Percentiles rank a stretch among this genome's conserved stretches.
Evolutionary conservation across 106 monocot species (phyloP).

Genomic region (Phalaenopsis aphrodite): DNA sequence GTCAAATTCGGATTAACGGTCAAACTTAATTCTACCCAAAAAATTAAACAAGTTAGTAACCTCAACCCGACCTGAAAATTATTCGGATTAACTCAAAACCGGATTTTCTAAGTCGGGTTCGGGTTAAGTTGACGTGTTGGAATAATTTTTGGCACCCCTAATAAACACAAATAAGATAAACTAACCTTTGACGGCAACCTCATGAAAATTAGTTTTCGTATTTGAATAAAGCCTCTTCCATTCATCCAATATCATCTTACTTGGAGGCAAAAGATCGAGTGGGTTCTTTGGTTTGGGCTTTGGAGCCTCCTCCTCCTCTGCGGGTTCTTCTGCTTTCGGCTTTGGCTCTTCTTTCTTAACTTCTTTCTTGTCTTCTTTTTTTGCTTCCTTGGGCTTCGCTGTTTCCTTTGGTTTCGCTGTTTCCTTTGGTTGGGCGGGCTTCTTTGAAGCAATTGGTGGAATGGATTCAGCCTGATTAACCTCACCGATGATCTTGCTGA

Average conservation of each 20-base stretch:
- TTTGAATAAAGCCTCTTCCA: constrained; percentile 98
- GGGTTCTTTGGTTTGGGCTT: constrained; percentile 76
- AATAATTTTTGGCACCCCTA: too few species aligned
- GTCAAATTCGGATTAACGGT: too few species aligned
- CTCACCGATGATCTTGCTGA: constrained; percentile 65
- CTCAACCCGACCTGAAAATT: too few species aligned
- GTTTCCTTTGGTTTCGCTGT: constrained; percentile 33
- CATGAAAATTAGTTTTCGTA: constrained; percentile 89
- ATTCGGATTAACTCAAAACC: too few species aligned
- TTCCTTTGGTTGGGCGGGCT: constrained; percentile 20
- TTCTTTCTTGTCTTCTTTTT: constrained; percentile 29
- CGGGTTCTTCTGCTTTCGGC: constrained; percentile 40
- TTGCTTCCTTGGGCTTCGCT: constrained; percentile 32
- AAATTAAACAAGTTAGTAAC: too few species aligned
- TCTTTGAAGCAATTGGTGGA: constrained; percentile 41
- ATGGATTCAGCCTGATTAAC: constrained; percentile 66
- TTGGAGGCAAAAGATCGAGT: constrained; percentile 78
- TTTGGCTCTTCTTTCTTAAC: constrained; percentile 36
- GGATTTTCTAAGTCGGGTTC: too few species aligned
- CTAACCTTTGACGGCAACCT: constrained; percentile 86
- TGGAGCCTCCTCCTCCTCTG: constrained; percentile 54
- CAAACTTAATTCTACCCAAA: too few species aligned
- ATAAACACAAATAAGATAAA: neutral
- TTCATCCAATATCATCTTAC: constrained; percentile 88
- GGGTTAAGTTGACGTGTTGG: too few species aligned